These are phyloP conservation scores for Umbelopsis vinacea DNA, from an alignment of 192 early-diverging fungal species.

Conservation along the genomic window DNA sequence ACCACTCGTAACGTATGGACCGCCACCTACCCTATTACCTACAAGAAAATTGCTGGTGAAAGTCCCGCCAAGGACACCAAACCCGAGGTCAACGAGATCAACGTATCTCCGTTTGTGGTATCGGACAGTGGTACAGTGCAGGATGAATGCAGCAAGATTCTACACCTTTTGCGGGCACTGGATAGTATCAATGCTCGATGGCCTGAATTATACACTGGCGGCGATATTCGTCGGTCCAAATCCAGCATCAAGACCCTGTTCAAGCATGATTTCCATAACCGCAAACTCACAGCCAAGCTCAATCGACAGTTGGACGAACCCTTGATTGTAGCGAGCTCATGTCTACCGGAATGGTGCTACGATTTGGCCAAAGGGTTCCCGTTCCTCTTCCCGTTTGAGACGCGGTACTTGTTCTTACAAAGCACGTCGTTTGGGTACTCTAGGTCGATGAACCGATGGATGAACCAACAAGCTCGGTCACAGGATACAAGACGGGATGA, in stretches of 20 bases:
- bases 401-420: conserved; percentile 77
- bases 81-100: conserved; percentile 20
- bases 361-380: conserved; percentile 65
- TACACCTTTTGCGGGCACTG: conserved; percentile 47
- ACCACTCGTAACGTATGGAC: conserved; percentile 60
- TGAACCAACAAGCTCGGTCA: conserved; percentile 49
- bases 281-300: conserved; percentile 83
- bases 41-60: conserved; percentile 38
- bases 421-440: conserved; percentile 88
- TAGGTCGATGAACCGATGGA: conserved; percentile 69
- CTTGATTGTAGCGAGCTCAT: conserved; percentile 82
- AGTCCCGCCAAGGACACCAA: neutral
- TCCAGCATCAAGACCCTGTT: conserved; percentile 32
- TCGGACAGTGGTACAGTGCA: neutral
- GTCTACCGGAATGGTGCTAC: conserved; percentile 79
- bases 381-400: conserved; percentile 86
- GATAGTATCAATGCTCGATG: conserved; percentile 43
- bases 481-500: conserved; percentile 37
- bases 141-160: conserved; percentile 32
- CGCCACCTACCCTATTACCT: conserved; percentile 61
- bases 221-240: conserved; percentile 18
- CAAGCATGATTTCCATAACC: conserved; percentile 69
- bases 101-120: neutral
- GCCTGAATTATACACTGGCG: conserved; percentile 34
- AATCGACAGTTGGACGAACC: conserved; percentile 88